Evolutionary conservation across 257 asterid genomes (phyloP), one percentile per base, ranked within the genome.

Genomic region (Pogostemon cablin): DNA sequence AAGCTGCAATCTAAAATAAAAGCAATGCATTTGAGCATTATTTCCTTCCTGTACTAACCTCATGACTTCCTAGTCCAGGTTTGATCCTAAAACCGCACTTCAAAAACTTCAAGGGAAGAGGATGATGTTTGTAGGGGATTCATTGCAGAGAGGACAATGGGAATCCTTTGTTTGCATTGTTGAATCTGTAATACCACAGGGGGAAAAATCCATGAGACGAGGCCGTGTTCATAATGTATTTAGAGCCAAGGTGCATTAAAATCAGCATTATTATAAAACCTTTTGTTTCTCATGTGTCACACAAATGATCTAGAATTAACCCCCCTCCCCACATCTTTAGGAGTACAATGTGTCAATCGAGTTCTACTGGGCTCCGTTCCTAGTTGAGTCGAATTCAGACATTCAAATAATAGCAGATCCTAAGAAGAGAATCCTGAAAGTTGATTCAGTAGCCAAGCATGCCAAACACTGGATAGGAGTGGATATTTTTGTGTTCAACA

Each of bases 61-160:
- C 4, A 12, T 39, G 55, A n/a, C 11, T 75, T 80, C 39, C 9
- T 69, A 38, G 47, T 77, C 34, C 82, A 93, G 97, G 84, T 89
- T 95, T 71, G 83, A 88, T 87, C 88, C 98, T 6, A 77, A 56
- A 67, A 81, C 65, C 47, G 91, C 93, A 2, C 80, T 95, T 72
- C 76, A 73, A 47, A 89, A 80, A 78, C 81, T 95, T n/a, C 78
- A 69, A 80, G 97, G 97, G 38, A 91, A 86, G 86, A 89, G 96
- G 86, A 65, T 89, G 37, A 75, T 95, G 98, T 95, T 95, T 42
- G 85, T 91, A 0, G 99, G 99, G 64, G 99, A 95, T 77, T 95
- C 99, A 42, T 74, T 95, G 39, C 98, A 95, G 44, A 81, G 99
- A 89, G 93, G 90, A n/a, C 96, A 89, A 65, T 93, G 97, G 97